Evolutionary conservation across 139 green algal species (phyloP), one percentile per base, ranked within the genome.

Genomic region (Closterium sp.): DNA sequence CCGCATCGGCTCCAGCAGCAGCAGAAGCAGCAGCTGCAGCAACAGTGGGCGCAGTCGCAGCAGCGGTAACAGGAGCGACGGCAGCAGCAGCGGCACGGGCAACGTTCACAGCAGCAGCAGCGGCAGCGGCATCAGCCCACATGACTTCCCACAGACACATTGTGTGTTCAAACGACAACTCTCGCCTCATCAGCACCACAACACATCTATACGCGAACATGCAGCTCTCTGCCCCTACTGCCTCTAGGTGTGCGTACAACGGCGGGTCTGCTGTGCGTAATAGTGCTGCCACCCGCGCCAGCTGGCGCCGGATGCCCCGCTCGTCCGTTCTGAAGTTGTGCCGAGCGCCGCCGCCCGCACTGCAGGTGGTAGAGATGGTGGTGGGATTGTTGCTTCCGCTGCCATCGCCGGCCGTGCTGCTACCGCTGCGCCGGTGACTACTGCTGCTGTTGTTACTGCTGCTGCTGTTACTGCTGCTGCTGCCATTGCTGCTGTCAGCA

Each of bases 111-210:
- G 86, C 86, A 21, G 86, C 34, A 2, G 85, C 85, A 73, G 90
- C 91, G 17, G 91, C 91, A 32, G 50, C 38, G 3, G n/a, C 85
- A 27, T 94, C 91, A 3, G 91, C 91, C 91, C 91, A 94, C n/a
- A 89, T 19, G 29, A 94, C 88, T 88, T 94, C 92, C 92, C 92
- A 95, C 70, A 95, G 90, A 2, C 17, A 79, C 27, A 93, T 87
- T 28, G 91, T 96, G 91, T 97, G 92, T 0, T 94, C 93, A 0
- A 97, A 87, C 0, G 94, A 88, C 89, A 98, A 92, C 93, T 98
- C 97, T 13, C 97, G 91, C 29, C 97, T 94, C 95, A 98, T 94
- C 91, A 97, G 91, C 1, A 98, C 97, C 27, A 98, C 93, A 28
- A 97, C 89, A 96, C 91, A 92, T 3, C 91, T 7, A 42, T 92